Conservation (phyloP, 495 filamentous ascomycete species). For the Penicillium diatomitis region DNA sequence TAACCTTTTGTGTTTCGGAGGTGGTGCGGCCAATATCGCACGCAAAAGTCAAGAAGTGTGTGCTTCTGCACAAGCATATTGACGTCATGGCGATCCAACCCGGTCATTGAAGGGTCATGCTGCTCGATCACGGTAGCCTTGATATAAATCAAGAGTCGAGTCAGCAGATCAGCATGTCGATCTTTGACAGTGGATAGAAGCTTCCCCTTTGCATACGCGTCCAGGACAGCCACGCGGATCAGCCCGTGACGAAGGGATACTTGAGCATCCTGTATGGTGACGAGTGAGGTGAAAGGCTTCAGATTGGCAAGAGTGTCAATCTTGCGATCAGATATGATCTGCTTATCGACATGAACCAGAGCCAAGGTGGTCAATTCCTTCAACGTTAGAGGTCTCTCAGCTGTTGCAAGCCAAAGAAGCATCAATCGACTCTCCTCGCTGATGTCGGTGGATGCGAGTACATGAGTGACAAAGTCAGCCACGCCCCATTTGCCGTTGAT, state of each 20-base stretch:
- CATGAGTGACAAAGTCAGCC: constrained; percentile 21
- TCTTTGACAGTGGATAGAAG: constrained; percentile 20
- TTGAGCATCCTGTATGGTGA: constrained; percentile 25
- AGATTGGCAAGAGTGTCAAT: constrained; percentile 13
- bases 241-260: constrained; percentile 27
- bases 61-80: constrained; percentile 11
- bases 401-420: constrained; percentile 25
- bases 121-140: constrained; percentile 18
- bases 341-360: constrained; percentile 22
- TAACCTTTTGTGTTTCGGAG: constrained; percentile 18
- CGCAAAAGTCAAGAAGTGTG: constrained; percentile 27
- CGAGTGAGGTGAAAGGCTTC: constrained; percentile 17
- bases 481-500: constrained; percentile 17
- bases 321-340: constrained; percentile 15
- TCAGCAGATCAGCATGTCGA: constrained; percentile 22
- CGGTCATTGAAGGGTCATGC: constrained; percentile 20
- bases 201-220: constrained; percentile 22
- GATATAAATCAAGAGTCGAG: constrained; percentile 23
- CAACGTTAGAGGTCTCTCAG: constrained; percentile 21
- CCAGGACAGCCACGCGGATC: constrained; percentile 21
- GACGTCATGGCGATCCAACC: constrained; percentile 15
- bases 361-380: constrained; percentile 20
- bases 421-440: constrained; percentile 20
- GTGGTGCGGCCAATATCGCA: constrained; percentile 30
- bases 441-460: constrained; percentile 12